These are phyloP conservation scores for Osmozyma mogii DNA, from an alignment of 805 yeast species.

Conservation along the genomic window DNA sequence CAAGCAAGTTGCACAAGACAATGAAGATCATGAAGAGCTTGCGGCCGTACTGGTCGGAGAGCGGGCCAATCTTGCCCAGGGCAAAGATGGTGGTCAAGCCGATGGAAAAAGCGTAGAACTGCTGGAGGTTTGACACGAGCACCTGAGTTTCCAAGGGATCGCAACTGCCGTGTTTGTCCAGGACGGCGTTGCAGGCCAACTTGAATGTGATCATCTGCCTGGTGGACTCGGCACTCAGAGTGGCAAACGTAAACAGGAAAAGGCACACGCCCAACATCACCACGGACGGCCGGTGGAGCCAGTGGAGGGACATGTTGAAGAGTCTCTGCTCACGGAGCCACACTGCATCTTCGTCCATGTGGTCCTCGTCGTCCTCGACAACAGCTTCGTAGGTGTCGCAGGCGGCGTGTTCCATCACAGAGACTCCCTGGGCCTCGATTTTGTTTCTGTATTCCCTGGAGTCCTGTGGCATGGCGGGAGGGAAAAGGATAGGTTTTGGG, in stretches of 20 bases:
- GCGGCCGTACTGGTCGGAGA: constrained; percentile 32
- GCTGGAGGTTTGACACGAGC: constrained; percentile 41
- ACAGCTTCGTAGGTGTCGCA: constrained; percentile 35
- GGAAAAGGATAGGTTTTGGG: too few relatives aligned
- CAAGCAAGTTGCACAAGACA: constrained; percentile 14
- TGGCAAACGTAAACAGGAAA: constrained; percentile 37
- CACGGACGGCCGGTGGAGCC: constrained; percentile 54
- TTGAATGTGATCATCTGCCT: constrained; percentile 29
- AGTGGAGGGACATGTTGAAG: constrained; percentile 35
- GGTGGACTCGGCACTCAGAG: constrained; percentile 30
- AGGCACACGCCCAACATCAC: constrained; percentile 37
- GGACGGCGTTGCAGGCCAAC: constrained; percentile 21
- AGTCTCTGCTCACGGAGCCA: constrained; percentile 44
- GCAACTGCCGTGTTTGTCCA: constrained; percentile 14
- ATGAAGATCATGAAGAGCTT: constrained; percentile 18
- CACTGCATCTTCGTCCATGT: constrained; percentile 33
- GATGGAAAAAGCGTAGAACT: constrained; percentile 31
- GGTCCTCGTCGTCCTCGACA: constrained; percentile 26
- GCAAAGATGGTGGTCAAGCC: constrained; percentile 43
- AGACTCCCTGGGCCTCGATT: constrained; percentile 3
- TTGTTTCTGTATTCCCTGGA: too few relatives aligned
- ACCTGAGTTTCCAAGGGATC: constrained; percentile 28
- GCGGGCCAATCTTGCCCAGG: constrained; percentile 43
- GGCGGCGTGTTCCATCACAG: constrained; percentile 22
- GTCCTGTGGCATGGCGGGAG: too few relatives aligned